Percentiles rank a stretch among this genome's conserved stretches.
Conservation (phyloP, 768 basidiomycete genomes). For the Clitopilus passeckerianus region DNA sequence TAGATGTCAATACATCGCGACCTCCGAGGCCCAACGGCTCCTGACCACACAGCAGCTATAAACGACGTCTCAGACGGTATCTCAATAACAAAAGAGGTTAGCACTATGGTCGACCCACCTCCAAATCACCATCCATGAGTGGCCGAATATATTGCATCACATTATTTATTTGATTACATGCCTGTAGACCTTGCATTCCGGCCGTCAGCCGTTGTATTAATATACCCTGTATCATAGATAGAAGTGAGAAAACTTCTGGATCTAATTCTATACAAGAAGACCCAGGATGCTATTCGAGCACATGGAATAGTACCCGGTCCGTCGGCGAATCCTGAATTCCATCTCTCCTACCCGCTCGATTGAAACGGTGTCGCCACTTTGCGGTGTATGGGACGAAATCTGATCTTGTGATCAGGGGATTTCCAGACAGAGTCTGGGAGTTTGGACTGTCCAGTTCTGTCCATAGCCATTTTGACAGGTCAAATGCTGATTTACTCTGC, state of each 20-base stretch:
- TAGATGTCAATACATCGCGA: background rate
- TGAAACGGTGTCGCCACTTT: background rate
- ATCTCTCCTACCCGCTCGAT: background rate
- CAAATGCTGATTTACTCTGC: background rate
- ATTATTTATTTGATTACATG: background rate
- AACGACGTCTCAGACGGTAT: background rate
- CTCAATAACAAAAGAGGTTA: slow-evolving; percentile 2
- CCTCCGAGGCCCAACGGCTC: background rate
- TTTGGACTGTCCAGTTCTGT: background rate
- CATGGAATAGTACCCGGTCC: background rate
- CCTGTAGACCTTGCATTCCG: background rate
- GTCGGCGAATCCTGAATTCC: background rate
- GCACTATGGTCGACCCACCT: background rate
- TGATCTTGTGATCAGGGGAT: too few relatives aligned
- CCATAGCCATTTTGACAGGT: background rate
- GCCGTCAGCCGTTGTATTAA: background rate
- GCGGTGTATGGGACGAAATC: too few relatives aligned
- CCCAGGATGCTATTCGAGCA: background rate
- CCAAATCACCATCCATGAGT: background rate
- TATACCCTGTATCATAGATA: background rate
- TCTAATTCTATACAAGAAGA: background rate
- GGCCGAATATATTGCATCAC: background rate
- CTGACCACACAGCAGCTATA: background rate
- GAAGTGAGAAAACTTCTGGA: too few relatives aligned
- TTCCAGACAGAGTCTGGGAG: background rate